Evolutionary conservation across 164 flowering plant species (phyloP).

Genomic region (Stephania cephalantha): DNA sequence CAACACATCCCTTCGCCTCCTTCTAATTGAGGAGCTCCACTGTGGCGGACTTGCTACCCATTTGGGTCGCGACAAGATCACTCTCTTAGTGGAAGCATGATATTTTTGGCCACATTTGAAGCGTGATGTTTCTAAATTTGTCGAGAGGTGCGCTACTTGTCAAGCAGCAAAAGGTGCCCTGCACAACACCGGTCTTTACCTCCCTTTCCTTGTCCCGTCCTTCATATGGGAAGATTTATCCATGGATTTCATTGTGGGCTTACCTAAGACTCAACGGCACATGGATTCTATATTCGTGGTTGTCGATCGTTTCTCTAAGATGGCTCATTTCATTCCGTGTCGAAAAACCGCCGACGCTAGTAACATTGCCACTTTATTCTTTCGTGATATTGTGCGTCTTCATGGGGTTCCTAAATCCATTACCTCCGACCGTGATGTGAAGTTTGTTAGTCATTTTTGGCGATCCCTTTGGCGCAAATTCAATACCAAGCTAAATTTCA

Average conservation of each 20-base stretch:
- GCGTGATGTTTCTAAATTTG: not conserved
- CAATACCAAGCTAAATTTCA: not conserved
- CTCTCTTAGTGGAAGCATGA: too few species aligned
- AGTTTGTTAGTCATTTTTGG: too few species aligned
- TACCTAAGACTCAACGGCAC: not conserved
- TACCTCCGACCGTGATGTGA: too few species aligned
- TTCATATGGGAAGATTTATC: too few species aligned
- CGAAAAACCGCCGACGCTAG: not conserved
- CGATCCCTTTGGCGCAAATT: not conserved
- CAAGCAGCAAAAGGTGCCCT: not conserved
- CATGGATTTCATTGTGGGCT: not conserved
- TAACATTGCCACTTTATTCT: not conserved
- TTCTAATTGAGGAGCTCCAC: too few species aligned
- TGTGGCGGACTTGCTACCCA: too few species aligned
- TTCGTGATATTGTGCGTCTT: not conserved
- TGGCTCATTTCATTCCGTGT: not conserved
- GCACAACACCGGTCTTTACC: not conserved
- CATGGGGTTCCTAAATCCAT: not conserved
- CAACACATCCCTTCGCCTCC: not conserved
- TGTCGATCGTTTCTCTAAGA: not conserved
- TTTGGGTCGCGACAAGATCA: too few species aligned
- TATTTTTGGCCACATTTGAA: not conserved
- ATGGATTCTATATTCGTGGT: not conserved
- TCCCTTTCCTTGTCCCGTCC: not conserved
- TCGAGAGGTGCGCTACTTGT: not conserved